phyloP scores from a whole-genome alignment of 805 yeast genomes.

The Maudiozyma pseudohumilis region DNA sequence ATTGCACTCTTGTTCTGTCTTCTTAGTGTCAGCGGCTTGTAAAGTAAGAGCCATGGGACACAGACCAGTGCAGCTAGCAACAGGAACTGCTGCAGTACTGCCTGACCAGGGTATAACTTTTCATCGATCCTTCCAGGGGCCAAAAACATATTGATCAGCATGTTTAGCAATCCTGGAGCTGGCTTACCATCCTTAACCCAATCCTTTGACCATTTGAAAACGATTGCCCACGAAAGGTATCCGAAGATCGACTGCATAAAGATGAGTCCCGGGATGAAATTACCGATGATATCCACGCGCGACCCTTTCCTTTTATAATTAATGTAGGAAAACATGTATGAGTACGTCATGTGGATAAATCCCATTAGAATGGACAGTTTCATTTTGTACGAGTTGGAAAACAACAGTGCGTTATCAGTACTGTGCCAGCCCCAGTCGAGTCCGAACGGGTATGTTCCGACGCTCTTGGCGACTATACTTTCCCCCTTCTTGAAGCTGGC shows the following conservation, averaged over 20 bases:
- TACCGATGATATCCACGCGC: constrained; percentile 75
- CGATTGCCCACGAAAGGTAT: constrained; percentile 71
- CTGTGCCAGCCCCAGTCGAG: constrained; percentile 97
- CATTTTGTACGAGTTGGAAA: constrained; percentile 95
- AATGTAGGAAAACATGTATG: constrained; percentile 73
- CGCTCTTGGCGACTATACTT: constrained; percentile 51
- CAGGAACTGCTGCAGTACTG: constrained; percentile 59
- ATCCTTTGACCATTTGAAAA: constrained; percentile 90
- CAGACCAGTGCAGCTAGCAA: constrained; percentile 72
- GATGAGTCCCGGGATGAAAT: constrained; percentile 85
- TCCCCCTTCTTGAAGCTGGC: constrained; percentile 59
- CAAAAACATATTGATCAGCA: constrained; percentile 91
- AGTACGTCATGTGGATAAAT: constrained; percentile 86
- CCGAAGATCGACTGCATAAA: constrained; percentile 98
- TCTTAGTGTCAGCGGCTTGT: constrained; percentile 70
- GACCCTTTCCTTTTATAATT: constrained; percentile 65
- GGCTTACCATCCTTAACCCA: constrained; percentile 70
- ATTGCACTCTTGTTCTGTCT: constrained; percentile 37
- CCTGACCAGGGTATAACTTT: constrained; percentile 71
- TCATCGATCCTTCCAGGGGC: constrained; percentile 85
- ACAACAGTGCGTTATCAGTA: constrained; percentile 79
- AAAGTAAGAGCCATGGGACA: constrained; percentile 83
- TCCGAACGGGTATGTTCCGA: constrained; percentile 73
- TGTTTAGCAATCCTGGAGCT: constrained; percentile 89
- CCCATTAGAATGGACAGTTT: constrained; percentile 93